A percentile compares a stretch with the other conserved stretches of the same genome.
phyloP scores from a whole-genome alignment of 257 asterid species.

The Solanum rostratum region DNA sequence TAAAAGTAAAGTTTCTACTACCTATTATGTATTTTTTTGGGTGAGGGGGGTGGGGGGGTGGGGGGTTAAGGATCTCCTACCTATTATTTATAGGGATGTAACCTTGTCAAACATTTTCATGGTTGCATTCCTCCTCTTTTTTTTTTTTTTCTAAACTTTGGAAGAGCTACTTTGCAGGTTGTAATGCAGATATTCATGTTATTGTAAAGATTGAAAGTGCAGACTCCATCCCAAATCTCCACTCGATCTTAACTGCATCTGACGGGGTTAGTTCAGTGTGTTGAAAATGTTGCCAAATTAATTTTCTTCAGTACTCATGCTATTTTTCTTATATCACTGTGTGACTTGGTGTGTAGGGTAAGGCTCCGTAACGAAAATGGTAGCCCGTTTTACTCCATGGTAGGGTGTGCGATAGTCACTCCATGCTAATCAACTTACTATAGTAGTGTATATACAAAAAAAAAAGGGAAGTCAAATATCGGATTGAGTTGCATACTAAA shows the following conservation, averaged over 20 bases:
- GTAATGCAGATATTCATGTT: constrained; percentile 79
- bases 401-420: too few species aligned
- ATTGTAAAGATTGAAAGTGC: constrained; percentile 96
- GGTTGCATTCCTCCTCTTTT: background rate
- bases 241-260: constrained; percentile 80
- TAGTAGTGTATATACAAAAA: too few species aligned
- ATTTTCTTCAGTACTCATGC: background rate
- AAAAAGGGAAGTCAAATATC: too few species aligned
- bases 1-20: constrained; percentile 32
- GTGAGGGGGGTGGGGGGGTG: too few species aligned
- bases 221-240: constrained; percentile 89
- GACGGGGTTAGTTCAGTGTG: constrained; percentile 67
- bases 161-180: constrained; percentile 37
- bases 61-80: background rate
- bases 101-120: background rate
- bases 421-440: too few species aligned
- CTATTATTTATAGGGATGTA: background rate
- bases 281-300: background rate
- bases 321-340: background rate
- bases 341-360: background rate
- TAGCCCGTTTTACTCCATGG: background rate
- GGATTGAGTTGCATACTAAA: too few species aligned
- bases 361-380: background rate
- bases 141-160: background rate
- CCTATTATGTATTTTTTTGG: background rate